These are phyloP conservation scores for Diaporthe batatas DNA, from an alignment of 2,329 filamentous ascomycete genomes.

Conservation along the genomic window DNA sequence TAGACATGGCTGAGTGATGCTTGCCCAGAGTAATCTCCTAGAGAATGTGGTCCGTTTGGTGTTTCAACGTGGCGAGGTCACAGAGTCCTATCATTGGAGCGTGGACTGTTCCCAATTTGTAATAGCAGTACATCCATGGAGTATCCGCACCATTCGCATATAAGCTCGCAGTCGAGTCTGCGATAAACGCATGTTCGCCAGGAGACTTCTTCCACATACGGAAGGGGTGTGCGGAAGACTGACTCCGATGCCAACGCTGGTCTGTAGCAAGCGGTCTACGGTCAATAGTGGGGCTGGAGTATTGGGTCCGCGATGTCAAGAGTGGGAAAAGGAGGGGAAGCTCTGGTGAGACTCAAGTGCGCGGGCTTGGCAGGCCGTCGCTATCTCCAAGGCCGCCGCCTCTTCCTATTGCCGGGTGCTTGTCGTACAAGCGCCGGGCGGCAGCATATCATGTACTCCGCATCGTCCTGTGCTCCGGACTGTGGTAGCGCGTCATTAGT, in stretches of 20 bases:
- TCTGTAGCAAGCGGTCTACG: too few species aligned
- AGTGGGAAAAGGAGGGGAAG: constrained; percentile 39
- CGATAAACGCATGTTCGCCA: background rate
- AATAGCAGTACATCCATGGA: background rate
- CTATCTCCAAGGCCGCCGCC: background rate
- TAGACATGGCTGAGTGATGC: constrained; percentile 37
- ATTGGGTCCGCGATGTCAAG: constrained; percentile 1
- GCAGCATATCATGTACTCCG: background rate
- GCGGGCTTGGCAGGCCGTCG: background rate
- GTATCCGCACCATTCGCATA: background rate
- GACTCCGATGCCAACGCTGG: too few species aligned
- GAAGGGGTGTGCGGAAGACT: background rate
- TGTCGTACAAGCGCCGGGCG: background rate
- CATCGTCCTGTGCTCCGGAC: background rate
- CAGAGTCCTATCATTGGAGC: background rate
- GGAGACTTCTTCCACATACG: background rate
- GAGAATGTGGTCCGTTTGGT: background rate
- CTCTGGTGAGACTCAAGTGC: background rate
- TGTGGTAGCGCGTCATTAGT: constrained; percentile 1
- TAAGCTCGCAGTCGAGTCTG: background rate
- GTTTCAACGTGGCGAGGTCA: background rate
- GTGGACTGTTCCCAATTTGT: background rate
- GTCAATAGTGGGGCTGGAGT: background rate
- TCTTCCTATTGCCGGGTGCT: background rate
- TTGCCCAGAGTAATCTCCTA: background rate